These are phyloP conservation scores for Colletotrichum caudatum DNA, from an alignment of 2,329 filamentous ascomycete genomes.

Conservation along the genomic window DNA sequence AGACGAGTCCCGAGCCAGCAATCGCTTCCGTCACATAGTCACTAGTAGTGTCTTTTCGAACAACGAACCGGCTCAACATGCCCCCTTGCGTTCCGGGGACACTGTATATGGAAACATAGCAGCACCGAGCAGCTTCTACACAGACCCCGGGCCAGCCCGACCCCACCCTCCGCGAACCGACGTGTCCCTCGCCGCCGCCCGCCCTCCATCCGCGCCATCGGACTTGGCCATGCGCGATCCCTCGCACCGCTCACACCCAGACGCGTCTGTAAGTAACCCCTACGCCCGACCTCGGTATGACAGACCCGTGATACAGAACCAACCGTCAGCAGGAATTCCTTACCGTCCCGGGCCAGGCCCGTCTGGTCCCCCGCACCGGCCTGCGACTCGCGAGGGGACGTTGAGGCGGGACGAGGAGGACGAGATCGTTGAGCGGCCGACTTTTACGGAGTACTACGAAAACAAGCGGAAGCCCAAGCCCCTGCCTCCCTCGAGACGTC, in stretches of 20 bases:
- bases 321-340: not conserved
- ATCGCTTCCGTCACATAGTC: slow-evolving; percentile 1
- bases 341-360: not conserved
- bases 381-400: not conserved
- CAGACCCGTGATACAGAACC: slow-evolving; percentile 31
- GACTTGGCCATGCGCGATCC: not conserved
- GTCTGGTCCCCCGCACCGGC: not conserved
- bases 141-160: not conserved
- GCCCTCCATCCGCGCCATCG: not conserved
- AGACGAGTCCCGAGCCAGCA: slow-evolving; percentile 1
- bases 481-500: not conserved
- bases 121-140: slow-evolving; percentile 15
- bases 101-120: not conserved
- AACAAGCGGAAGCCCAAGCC: slow-evolving; percentile 4
- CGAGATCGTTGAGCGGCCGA: not conserved
- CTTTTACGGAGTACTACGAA: not conserved
- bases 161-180: slow-evolving; percentile 7
- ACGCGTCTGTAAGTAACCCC: slow-evolving; percentile 31
- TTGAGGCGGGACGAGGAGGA: not conserved
- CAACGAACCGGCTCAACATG: not conserved
- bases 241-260: not conserved
- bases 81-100: not conserved
- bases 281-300: slow-evolving; percentile 16
- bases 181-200: not conserved
- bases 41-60: not conserved